phyloP scores from a whole-genome alignment of 306 rosid genomes.

The Leucaena leucocephala region DNA sequence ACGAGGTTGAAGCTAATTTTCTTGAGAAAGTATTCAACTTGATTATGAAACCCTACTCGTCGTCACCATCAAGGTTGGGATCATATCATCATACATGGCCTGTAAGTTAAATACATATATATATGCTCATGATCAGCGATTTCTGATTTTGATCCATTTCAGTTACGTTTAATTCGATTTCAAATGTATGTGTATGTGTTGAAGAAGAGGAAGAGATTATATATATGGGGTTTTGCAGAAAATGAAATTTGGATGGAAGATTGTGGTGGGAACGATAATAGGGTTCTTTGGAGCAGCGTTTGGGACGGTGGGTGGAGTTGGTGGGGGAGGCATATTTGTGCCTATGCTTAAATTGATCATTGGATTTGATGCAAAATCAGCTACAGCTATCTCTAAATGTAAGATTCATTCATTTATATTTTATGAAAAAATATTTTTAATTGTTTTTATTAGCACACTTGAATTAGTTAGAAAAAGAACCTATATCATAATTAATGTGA shows the following conservation, averaged over 20 bases:
- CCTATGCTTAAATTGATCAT: slow-evolving; percentile 72
- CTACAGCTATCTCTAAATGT: slow-evolving; percentile 81
- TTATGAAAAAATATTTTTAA: too few relatives aligned
- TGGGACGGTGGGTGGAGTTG: slow-evolving; percentile 89
- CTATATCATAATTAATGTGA: too few relatives aligned
- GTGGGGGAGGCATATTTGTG: slow-evolving; percentile 86
- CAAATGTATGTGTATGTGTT: not conserved
- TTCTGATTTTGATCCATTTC: not conserved
- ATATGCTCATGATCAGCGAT: not conserved
- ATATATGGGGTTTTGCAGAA: slow-evolving; percentile 43
- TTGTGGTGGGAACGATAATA: slow-evolving; percentile 53
- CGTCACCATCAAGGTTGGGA: slow-evolving; percentile 12
- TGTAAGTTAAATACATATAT: slow-evolving; percentile 58
- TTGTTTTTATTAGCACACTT: too few relatives aligned
- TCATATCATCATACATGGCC: slow-evolving; percentile 71
- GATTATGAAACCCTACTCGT: not conserved
- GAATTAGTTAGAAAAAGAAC: too few relatives aligned
- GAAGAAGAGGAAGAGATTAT: not conserved
- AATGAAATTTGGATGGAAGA: slow-evolving; percentile 71
- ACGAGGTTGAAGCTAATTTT: not conserved
- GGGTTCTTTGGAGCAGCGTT: slow-evolving; percentile 77
- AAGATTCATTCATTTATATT: not conserved
- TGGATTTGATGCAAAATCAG: slow-evolving; percentile 74
- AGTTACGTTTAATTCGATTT: not conserved
- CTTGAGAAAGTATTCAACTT: slow-evolving; percentile 47